phyloP scores from a whole-genome alignment of 805 yeast species.

The Saccharomycopsis capsularis region DNA sequence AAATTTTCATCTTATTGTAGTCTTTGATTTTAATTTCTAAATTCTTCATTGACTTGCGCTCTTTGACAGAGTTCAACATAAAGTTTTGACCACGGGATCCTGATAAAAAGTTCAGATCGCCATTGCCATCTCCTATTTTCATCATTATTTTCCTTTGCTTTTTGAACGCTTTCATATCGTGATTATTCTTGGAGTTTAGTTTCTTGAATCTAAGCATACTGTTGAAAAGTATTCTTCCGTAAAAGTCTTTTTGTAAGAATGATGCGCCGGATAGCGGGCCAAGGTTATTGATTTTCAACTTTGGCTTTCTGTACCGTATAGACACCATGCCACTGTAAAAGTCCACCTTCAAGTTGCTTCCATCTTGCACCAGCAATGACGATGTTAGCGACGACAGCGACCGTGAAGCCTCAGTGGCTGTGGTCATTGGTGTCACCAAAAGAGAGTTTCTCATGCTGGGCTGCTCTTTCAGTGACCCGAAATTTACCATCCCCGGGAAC shows the following conservation, averaged over 20 bases:
- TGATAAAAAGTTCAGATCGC: too few relatives aligned
- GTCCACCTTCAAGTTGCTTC: conserved; percentile 1
- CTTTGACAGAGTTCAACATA: background rate
- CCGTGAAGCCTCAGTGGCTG: background rate
- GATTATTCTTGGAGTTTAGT: background rate
- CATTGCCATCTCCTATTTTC: too few relatives aligned
- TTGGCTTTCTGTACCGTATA: conserved; percentile 12
- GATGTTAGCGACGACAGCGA: background rate
- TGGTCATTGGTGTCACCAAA: too few relatives aligned
- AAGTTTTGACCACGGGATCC: background rate
- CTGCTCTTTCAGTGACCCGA: too few relatives aligned
- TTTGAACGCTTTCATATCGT: background rate
- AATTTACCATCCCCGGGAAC: too few relatives aligned
- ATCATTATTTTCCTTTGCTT: too few relatives aligned
- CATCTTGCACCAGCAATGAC: background rate
- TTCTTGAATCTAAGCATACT: conserved; percentile 6
- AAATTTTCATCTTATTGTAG: background rate
- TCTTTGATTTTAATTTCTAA: background rate
- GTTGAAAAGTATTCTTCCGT: conserved; percentile 15
- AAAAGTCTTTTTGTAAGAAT: conserved; percentile 15
- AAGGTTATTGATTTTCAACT: conserved; percentile 5
- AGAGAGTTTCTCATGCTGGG: too few relatives aligned
- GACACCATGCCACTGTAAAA: conserved; percentile 15
- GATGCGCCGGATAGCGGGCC: conserved; percentile 14
- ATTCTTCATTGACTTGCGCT: background rate